Percentiles rank a stretch among this genome's conserved stretches.
Conservation (phyloP, 208 protist genomes). For the Trypanosoma brucei region DNA sequence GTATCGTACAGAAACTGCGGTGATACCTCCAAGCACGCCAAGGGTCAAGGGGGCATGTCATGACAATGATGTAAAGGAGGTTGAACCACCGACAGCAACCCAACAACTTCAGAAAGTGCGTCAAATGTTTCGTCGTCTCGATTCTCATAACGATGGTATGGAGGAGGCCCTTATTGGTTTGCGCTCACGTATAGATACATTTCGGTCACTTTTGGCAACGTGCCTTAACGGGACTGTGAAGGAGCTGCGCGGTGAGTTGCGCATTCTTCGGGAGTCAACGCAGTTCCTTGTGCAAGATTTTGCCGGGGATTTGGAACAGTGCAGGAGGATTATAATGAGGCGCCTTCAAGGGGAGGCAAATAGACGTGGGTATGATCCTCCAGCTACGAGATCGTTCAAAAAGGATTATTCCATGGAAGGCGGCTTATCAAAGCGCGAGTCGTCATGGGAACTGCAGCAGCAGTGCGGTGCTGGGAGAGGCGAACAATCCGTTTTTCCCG, state of each 20-base stretch:
- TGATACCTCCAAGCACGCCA: too few species aligned
- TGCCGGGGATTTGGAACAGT: slow-evolving; percentile 18
- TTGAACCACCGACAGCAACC: too few species aligned
- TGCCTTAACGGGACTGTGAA: slow-evolving; percentile 32
- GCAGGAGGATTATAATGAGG: neutral
- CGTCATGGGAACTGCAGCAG: too few species aligned
- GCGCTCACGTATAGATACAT: slow-evolving; percentile 15
- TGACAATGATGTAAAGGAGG: too few species aligned
- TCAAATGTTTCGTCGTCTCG: slow-evolving; percentile 27
- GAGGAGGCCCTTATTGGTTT: slow-evolving; percentile 23
- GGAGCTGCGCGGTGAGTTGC: slow-evolving; percentile 34
- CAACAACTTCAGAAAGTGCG: slow-evolving; percentile 24
- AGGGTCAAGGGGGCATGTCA: too few species aligned
- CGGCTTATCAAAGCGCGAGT: too few species aligned
- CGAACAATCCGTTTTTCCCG: neutral
- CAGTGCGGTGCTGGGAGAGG: too few species aligned
- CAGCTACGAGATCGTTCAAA: too few species aligned
- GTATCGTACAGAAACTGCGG: too few species aligned
- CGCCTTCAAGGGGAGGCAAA: neutral
- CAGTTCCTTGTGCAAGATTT: slow-evolving; percentile 40
- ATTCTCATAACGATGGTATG: slow-evolving; percentile 34
- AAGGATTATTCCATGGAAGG: too few species aligned
- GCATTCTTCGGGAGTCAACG: slow-evolving; percentile 31
- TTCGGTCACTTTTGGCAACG: slow-evolving; percentile 20
- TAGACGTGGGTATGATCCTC: too few species aligned